A percentile compares a stretch with the other conserved stretches of the same genome.
Conservation (phyloP, 2,329 filamentous ascomycete genomes). For the Elsinoe ampelina region DNA sequence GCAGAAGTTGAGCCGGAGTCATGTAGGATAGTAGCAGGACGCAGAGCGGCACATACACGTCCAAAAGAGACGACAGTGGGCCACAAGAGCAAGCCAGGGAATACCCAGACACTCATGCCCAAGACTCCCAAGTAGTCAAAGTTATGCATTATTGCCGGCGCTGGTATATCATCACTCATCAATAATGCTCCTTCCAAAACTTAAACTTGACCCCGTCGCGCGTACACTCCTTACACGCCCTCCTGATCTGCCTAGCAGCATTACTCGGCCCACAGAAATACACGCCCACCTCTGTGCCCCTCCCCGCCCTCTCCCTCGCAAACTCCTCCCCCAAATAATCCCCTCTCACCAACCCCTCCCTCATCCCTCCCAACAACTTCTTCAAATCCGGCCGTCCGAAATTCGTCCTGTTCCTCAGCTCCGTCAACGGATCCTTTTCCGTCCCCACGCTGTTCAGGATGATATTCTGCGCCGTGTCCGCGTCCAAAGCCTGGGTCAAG, state of each 20-base stretch:
- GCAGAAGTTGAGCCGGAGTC: too few relatives aligned
- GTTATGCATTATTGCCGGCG: not conserved
- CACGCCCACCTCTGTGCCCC: constrained; percentile 80
- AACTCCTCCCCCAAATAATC: constrained; percentile 70
- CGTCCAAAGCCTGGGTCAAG: constrained; percentile 84
- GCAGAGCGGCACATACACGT: not conserved
- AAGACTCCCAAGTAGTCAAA: too few relatives aligned
- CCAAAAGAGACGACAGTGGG: not conserved
- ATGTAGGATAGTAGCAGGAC: not conserved
- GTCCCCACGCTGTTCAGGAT: constrained; percentile 90
- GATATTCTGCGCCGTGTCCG: constrained; percentile 91
- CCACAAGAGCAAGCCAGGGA: not conserved
- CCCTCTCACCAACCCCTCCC: constrained; percentile 74
- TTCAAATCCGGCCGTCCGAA: constrained; percentile 89
- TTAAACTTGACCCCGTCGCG: constrained; percentile 78
- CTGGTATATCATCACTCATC: constrained; percentile 16
- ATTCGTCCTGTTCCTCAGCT: constrained; percentile 81
- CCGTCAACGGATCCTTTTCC: constrained; percentile 80
- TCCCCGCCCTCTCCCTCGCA: constrained; percentile 53
- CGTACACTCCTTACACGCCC: constrained; percentile 64
- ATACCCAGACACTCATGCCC: not conserved
- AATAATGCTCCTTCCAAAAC: constrained; percentile 95
- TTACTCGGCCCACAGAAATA: constrained; percentile 93
- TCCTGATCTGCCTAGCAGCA: constrained; percentile 72
- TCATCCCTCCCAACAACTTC: constrained; percentile 72